Percentiles rank a stretch among this genome's conserved stretches.
Evolutionary conservation across 1,284 basidiomycete genomes (phyloP).

Genomic region (Paramarasmius palmivorus): DNA sequence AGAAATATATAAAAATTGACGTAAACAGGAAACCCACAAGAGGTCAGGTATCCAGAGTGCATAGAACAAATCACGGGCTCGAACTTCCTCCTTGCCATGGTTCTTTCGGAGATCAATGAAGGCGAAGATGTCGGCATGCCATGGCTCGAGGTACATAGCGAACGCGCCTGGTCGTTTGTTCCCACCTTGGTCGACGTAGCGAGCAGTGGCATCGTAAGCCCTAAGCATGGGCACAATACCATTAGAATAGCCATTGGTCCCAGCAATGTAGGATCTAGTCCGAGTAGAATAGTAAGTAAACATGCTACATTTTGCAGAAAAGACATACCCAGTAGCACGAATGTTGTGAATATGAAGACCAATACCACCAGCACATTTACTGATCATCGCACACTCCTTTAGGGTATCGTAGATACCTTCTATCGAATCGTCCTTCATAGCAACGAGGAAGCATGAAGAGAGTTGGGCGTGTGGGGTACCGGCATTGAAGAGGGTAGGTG

Average conservation of each 20-base stretch:
- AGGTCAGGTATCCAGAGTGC: conserved; percentile 98
- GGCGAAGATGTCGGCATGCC: conserved; percentile 98
- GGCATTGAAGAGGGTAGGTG: conserved; percentile 98
- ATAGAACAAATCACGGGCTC: conserved; percentile 97
- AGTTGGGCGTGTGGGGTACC: conserved; percentile 96
- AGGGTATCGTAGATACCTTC: conserved; percentile 99
- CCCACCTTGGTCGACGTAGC: conserved; percentile 99
- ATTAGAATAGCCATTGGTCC: conserved; percentile 98
- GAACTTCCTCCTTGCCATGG: conserved; percentile 98
- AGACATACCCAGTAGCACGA: conserved; percentile 83
- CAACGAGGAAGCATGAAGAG: conserved; percentile 96
- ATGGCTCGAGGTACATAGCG: conserved; percentile 96
- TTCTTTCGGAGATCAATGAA: conserved; percentile 99
- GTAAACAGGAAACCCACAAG: conserved; percentile 61
- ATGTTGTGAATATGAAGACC: conserved; percentile 97
- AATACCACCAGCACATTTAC: conserved; percentile 98
- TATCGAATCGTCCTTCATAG: conserved; percentile 99
- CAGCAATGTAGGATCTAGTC: conserved; percentile 81
- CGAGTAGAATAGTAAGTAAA: conserved; percentile 10
- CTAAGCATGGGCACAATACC: conserved; percentile 99
- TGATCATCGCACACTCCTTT: conserved; percentile 99
- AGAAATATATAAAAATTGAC: background rate
- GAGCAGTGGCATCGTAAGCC: conserved; percentile 97
- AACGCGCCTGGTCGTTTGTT: conserved; percentile 99
- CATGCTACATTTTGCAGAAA: no score